Conservation (phyloP, 2,329 filamentous ascomycete genomes). For the Diaporthe amygdali region DNA sequence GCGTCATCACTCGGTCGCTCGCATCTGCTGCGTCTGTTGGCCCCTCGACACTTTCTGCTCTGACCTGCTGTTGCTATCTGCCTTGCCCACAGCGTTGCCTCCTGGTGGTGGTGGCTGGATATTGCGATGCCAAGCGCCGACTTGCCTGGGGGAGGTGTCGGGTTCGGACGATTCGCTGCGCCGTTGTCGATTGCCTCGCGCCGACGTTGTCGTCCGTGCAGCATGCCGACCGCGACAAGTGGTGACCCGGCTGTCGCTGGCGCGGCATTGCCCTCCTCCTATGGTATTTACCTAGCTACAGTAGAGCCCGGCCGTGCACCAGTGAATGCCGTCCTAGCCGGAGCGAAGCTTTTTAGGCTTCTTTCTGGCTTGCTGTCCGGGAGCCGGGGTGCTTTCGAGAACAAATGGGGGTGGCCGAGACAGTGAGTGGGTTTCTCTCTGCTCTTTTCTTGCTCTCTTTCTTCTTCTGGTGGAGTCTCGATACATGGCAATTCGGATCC, state of each 20-base stretch:
- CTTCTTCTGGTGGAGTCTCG: not conserved
- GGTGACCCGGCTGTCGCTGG: not conserved
- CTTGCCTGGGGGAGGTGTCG: not conserved
- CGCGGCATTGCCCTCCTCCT: too few species aligned
- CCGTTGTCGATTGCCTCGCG: not conserved
- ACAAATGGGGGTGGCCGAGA: not conserved
- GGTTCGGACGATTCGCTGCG: not conserved
- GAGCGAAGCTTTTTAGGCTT: not conserved
- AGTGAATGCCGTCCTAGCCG: not conserved
- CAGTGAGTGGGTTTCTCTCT: not conserved
- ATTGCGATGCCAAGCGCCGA: not conserved
- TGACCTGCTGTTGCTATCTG: not conserved
- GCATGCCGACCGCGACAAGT: not conserved
- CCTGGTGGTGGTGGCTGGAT: too few species aligned
- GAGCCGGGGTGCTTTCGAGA: not conserved
- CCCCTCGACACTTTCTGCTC: not conserved
- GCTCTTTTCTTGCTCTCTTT: not conserved
- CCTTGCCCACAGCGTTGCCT: not conserved
- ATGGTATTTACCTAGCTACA: too few species aligned
- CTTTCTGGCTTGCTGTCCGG: not conserved
- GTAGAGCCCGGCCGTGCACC: not conserved
- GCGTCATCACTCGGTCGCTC: not conserved
- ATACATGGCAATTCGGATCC: not conserved
- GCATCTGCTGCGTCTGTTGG: not conserved
- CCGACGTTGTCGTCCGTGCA: too few species aligned